Evolutionary conservation across 2,329 filamentous ascomycete species (phyloP).

Genomic region (Aspergillus aculeatus): DNA sequence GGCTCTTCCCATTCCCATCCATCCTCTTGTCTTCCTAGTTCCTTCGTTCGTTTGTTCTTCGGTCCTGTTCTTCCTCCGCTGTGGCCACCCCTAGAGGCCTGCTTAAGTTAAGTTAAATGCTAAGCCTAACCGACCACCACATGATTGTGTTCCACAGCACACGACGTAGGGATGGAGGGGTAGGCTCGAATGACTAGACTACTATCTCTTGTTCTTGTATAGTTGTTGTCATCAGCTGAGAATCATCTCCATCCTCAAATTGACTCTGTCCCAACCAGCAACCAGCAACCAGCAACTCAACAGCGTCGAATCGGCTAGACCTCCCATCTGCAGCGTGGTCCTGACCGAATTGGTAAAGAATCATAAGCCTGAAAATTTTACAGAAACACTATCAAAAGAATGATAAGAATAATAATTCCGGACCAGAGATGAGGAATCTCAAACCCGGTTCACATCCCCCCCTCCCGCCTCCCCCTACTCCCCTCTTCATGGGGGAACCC

Average conservation of each 20-base stretch:
- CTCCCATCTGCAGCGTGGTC: neutral
- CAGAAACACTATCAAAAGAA: no score
- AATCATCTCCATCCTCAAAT: neutral
- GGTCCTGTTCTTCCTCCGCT: neutral
- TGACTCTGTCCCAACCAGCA: neutral
- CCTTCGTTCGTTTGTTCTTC: neutral
- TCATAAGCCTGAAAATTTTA: no score
- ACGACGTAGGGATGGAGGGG: neutral
- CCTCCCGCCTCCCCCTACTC: no score
- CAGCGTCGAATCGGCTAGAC: neutral
- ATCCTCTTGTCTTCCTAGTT: neutral
- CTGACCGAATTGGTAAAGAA: no score
- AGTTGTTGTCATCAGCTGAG: no score
- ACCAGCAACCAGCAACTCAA: neutral
- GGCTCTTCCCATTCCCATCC: slow-evolving; percentile 7
- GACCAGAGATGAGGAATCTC: neutral
- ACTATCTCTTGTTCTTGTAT: neutral
- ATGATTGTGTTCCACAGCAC: no score
- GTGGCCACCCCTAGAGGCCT: neutral
- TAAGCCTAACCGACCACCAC: neutral
- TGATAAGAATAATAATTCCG: neutral
- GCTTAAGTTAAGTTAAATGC: neutral
- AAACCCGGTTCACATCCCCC: neutral
- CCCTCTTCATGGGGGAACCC: neutral
- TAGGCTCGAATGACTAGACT: neutral